Conservation (phyloP, 2,329 filamentous ascomycete species). For the Fusarium aywerte region DNA sequence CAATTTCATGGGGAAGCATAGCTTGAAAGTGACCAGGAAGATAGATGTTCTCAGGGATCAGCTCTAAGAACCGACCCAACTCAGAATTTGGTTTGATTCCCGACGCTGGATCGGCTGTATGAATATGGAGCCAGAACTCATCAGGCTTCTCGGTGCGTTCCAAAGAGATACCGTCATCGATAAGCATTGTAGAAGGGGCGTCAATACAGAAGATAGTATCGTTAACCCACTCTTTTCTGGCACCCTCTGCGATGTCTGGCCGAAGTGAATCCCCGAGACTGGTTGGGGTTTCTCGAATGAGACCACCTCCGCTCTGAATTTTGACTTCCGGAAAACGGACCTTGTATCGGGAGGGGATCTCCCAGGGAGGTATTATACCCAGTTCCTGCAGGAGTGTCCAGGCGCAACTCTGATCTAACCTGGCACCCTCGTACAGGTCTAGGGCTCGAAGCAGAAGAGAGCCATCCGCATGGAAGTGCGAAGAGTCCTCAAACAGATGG, state of each 20-base stretch:
- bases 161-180: conserved; percentile 83
- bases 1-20: conserved; percentile 63
- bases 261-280: conserved; percentile 51
- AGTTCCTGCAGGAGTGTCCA: conserved; percentile 81
- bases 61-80: conserved; percentile 69
- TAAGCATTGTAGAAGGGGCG: conserved; percentile 70
- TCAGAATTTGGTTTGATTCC: conserved; percentile 69
- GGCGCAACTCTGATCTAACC: conserved; percentile 56
- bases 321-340: conserved; percentile 63
- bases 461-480: conserved; percentile 69
- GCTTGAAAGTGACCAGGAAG: conserved; percentile 66
- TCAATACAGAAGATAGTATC: conserved; percentile 79
- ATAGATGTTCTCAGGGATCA: conserved; percentile 69
- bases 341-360: conserved; percentile 72
- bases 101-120: conserved; percentile 82
- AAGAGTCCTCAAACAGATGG: conserved; percentile 62
- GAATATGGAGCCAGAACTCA: conserved; percentile 80
- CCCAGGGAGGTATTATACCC: conserved; percentile 76
- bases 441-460: conserved; percentile 71
- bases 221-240: conserved; percentile 69
- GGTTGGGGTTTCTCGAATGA: conserved; percentile 51
- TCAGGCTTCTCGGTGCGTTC: conserved; percentile 64
- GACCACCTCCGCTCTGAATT: conserved; percentile 56
- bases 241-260: conserved; percentile 58
- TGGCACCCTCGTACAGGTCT: conserved; percentile 65